These are phyloP conservation scores for Pleurotus tuoliensis DNA, from an alignment of 768 basidiomycete genomes.

Conservation along the genomic window DNA sequence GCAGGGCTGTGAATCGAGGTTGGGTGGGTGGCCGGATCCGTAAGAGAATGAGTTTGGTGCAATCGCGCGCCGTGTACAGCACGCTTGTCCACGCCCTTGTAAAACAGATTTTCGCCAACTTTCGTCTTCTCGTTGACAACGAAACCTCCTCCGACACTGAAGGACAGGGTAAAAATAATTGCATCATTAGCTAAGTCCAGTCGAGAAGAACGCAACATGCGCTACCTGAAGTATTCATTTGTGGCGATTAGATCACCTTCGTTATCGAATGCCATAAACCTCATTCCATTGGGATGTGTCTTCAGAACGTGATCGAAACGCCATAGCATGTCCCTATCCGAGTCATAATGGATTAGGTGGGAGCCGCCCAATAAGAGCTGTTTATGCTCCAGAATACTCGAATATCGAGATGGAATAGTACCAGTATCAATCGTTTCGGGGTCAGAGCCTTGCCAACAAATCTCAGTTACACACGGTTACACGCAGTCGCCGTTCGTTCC, in stretches of 20 bases:
- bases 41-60: conserved; percentile 52
- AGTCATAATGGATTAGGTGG: conserved; percentile 79
- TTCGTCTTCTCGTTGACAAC: conserved; percentile 95
- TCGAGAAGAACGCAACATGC: conserved; percentile 17
- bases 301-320: conserved; percentile 85
- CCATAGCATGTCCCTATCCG: conserved; percentile 92
- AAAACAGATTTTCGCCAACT: conserved; percentile 93
- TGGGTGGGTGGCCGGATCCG: conserved; percentile 28
- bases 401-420: conserved; percentile 75
- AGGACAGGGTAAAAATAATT: background rate
- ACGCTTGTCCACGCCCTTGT: conserved; percentile 85
- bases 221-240: conserved; percentile 82
- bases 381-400: conserved; percentile 61
- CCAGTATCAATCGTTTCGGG: conserved; percentile 92
- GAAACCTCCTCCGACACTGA: conserved; percentile 86
- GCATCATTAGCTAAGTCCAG: background rate
- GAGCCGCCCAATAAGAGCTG: conserved; percentile 66
- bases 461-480: background rate
- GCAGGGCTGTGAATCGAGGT: no score
- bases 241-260: conserved; percentile 88
- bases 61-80: conserved; percentile 77
- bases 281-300: conserved; percentile 91
- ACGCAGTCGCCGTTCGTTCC: background rate
- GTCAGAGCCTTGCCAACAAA: conserved; percentile 55
- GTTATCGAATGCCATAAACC: conserved; percentile 79